Base-by-base conservation (phyloP, 441 rosid genomes). In the Brassica balearica region DNA sequence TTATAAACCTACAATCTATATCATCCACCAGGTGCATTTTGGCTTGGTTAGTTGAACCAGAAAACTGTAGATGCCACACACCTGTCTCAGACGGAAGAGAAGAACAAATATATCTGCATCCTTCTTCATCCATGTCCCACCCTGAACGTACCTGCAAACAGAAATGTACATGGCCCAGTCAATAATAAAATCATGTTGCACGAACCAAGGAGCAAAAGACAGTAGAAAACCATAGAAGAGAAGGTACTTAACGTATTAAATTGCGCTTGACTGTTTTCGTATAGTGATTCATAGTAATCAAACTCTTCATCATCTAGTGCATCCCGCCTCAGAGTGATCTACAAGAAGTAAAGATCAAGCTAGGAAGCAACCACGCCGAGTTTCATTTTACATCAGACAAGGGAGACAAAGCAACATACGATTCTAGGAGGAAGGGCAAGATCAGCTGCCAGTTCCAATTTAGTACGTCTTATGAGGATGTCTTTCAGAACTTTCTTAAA, bases 391-490 rank as follows among this genome's bases (percentile, higher is more conserved):
- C 36, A 72, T 65, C 14, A 8, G 58, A 22, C n/a, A 76, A 69
- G 17, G 46, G 56, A 46, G 65, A 60, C 25, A 55, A 73, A 74
- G 65, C 15, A 53, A 82, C 92, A 83, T 84, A 96, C 98, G 60
- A 91, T 87, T 85, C 95, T 89, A 5, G 99, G 97, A 81, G 99
- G 98, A 84, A 94, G 97, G 15, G 99, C 97, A 79, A 96, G 99
- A 87, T 96, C 99, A 65, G 97, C 90, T 81, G 99, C 98, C 80
- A 96, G 88, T 77, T 95, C 97, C 66, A 82, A 87, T 83, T 96
- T 96, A 19, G 99, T 96, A 77, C 99, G 97, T 73, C 98, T 90
- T 74, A 96, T 74, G 74, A 94, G 79, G n/a, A 92, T 85, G 71
- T 83, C 87, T 69, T 82, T 92, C 80, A 96, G 69, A 62, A 96